Base-by-base conservation (phyloP, 2,329 filamentous ascomycete genomes). In the Xylariaceae sp. region DNA sequence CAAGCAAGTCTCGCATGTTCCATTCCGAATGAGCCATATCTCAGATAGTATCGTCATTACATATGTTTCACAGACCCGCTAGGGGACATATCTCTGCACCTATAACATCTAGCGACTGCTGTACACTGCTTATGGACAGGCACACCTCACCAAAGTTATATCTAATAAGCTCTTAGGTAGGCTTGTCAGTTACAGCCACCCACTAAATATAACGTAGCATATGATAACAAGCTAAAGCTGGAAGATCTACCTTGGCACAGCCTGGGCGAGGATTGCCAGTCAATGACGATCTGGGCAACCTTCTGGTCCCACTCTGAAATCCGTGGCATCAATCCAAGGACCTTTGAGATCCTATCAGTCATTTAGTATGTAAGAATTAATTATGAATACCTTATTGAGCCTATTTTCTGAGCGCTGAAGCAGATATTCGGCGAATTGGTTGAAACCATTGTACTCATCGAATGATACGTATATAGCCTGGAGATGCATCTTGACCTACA, bases 171-270 rank as follows among this genome's bases (percentile, higher is more conserved):
- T 37, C 23, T 33, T 28, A 21, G 17, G 19, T 34, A 34, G 24
- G 8, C 14, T 19, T 46, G 31, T 37, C 17, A 7, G 23, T 3
- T 16, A 21, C n/a, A 21, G 28, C 45, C 12, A 34, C 31, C 23
- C 17, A 45, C 16, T n/a, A 40, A 46, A 19, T 28, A 14, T 45
- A 39, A 39, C 16, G 36, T 40, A 40, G 26, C 24, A 40, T 46
- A 31, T 14, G 6, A 46, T 19, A 49, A n/a, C 28, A 36, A 29
- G 41, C 23, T 23, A 14, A 48, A 34, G 24, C 31, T 37, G 41
- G 21, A 43, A 23, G 50, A 52, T 61, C 47, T 39, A 28, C 50
- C 49, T 55, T 44, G 36, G 46, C 50, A 44, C 14, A 28, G 33
- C n/a, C 9, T 31, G 14, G 6, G 16, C 34, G 39, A 24, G 41